Evolutionary conservation across 106 monocot genomes (phyloP), one percentile per base, ranked within the genome.

Genomic region (Hemerocallis citrina): DNA sequence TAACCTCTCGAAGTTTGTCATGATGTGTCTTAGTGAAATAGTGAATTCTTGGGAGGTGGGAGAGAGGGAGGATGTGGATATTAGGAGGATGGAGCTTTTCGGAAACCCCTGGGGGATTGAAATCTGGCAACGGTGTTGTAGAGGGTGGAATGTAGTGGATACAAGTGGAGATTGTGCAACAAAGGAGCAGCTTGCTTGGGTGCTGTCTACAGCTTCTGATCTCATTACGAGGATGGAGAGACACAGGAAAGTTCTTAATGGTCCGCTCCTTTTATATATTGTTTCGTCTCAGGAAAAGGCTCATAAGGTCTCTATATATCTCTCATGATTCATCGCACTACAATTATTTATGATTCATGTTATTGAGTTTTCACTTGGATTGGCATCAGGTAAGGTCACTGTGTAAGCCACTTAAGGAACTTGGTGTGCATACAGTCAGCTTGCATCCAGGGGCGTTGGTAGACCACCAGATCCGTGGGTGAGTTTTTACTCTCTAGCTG

Each of bases 401-500:
- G 0, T 91, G 87, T 60, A 98, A 85, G 60, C 91, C 84, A 42
- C 81, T 98, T 7, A 98, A 91, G 61, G 59, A 64, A 29, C 74
- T 96, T 64, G 91, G 96, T 49, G 55, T 98, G 12, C 96, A 98
- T 66, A 59, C 96, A 3, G 84, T 98, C 23, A 98, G 91, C 76
- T 66, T 98, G 62, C 96, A 91, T 71, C 54, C 79, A n/a, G 88
- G 79, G 14, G 84, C 91, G 12, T 62, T 79, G 40, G 27, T 91
- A 23, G 74, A 77, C 66, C 79, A 85, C 55, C 96, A 98, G 68
- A 39, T 88, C 63, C 78, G 23, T 20, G 96, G 91, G 96, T 98
- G 46, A 63, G 79, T 48, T 31, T 23, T n/a, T 20, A 36, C 33
- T 37, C 46, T 35, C 28, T 16, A 7, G 1, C 6, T 24, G 49